Base-by-base conservation (phyloP, 2,329 filamentous ascomycete genomes). In the Ophiostoma tasmaniense region DNA sequence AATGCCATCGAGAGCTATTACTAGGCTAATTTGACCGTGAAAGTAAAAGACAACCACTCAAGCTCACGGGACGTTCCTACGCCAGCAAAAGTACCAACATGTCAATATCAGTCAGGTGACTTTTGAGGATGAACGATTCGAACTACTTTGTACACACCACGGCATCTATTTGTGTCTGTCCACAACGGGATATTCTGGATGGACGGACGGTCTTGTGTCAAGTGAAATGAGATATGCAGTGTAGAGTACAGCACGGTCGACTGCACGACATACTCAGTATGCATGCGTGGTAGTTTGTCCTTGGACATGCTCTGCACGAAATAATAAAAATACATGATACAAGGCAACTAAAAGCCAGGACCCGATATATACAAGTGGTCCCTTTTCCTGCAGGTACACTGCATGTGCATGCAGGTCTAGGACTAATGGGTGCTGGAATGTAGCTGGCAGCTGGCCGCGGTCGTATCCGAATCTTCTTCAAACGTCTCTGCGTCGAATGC, bases 391-490 rank as follows among this genome's bases (percentile, higher is more conserved):
- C 68, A 69, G 64, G 68, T 69, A 67, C 68, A 65, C 68, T 66
- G 68, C 68, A 69, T 69, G 39, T 55, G 64, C 68, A 67, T 69
- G 64, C 68, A 66, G 68, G 37, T 55, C 64, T 69, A 52, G 50
- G 45, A 66, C 64, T 10, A n/a, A 69, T 66, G 64, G 50, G n/a
- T n/a, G n/a, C n/a, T n/a, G n/a, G n/a, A n/a, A n/a, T n/a, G 45
- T 8, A 37, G 67, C 50, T 11, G 59, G n/a, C 59, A 3, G 50
- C 50, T 55, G 50, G n/a, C n/a, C n/a, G 50, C 11, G 7, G 55
- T 30, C 25, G 55, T 61, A 62, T 25, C 5, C 11, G 28, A 55
- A 14, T 33, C 14, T 61, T 25, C 30, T 55, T 61, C 55, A 61
- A 55, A 28, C 50, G 11, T 55, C 22, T 14, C 50, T 55, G 55